Percentiles rank a stretch among this genome's conserved stretches.
These are phyloP conservation scores for Yarrowia bubula DNA, from an alignment of 805 yeast genomes.

Conservation along the genomic window DNA sequence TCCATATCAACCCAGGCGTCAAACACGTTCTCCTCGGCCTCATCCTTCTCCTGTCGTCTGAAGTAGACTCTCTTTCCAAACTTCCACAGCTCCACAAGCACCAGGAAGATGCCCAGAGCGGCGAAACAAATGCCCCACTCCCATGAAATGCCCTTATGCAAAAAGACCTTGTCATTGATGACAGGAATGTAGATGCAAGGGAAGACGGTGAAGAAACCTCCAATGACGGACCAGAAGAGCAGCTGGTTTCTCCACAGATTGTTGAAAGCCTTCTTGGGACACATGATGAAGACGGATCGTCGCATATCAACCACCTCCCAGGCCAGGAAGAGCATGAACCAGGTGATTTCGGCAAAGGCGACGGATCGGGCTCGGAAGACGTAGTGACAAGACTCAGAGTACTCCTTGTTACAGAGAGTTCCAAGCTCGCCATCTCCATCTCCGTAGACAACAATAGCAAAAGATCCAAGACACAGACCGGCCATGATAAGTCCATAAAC, in stretches of 20 bases:
- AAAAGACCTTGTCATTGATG: constrained; percentile 70
- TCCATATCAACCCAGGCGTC: constrained; percentile 19
- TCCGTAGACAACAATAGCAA: constrained; percentile 65
- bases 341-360: constrained; percentile 77
- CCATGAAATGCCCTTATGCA: constrained; percentile 66
- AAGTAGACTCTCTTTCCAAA: constrained; percentile 57
- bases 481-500: constrained; percentile 77
- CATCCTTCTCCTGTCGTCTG: constrained; percentile 34
- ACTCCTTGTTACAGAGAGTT: constrained; percentile 54
- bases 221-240: constrained; percentile 74
- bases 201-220: constrained; percentile 69
- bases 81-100: constrained; percentile 66
- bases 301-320: constrained; percentile 80
- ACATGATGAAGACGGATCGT: constrained; percentile 67
- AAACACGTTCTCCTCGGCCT: not conserved
- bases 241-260: constrained; percentile 75
- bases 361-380: constrained; percentile 77
- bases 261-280: constrained; percentile 60
- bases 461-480: constrained; percentile 61
- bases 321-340: constrained; percentile 78
- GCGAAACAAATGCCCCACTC: constrained; percentile 78
- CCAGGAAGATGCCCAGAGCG: constrained; percentile 57
- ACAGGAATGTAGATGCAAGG: constrained; percentile 87
- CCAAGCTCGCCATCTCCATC: constrained; percentile 67
- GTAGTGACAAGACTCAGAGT: constrained; percentile 49